Base-by-base conservation (phyloP, 169 alveolate species). In the Pseudocohnilembus persalinus region DNA sequence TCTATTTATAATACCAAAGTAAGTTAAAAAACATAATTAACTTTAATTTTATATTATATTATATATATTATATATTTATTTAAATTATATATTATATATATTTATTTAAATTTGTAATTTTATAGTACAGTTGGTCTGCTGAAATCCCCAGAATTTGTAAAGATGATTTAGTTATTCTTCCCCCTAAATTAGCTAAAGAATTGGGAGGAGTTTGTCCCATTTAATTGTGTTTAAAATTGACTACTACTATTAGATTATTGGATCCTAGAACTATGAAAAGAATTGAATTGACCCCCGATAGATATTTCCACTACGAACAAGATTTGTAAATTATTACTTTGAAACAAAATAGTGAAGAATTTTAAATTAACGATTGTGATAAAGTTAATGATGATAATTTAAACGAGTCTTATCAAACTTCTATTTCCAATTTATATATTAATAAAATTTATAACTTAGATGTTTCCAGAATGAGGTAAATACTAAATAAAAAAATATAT, bases 131-230 rank as follows among this genome's bases (percentile, higher is more conserved):
- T 1, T 93, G 94, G 84, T 91, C 97, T 63, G 97, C 98, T 26
- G 99, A 98, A 86, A 94, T 99, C 34, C 97, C 98, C 24, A 99
- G 99, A 28, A 96, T 99, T 0, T 98, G 99, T 89, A 97, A 96
- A 87, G 99, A 98, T 91, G 99, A 99, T 88, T 93, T 99, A 88
- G 98, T 98, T 28, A 93, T 95, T 75, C 85, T 99, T 28, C 98
- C 99, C 73, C 93, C 91, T 76, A 94, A 93, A 75, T 88, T 98
- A 29, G 89, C 97, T 30, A 87, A 92, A 49, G 94, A 94, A 78
- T 88, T 97, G 28, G 99, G 99, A 26, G 99, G 99, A 6, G 90
- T 95, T 27, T 96, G 99, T 0, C 97, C 98, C 31, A 82, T 98
- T 16, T 87, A 96, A 49, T 87, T 97, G 28, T 96, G 98, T 74